Evolutionary conservation across 2,329 filamentous ascomycete species (phyloP).

Genomic region (Grosmannia huntii): DNA sequence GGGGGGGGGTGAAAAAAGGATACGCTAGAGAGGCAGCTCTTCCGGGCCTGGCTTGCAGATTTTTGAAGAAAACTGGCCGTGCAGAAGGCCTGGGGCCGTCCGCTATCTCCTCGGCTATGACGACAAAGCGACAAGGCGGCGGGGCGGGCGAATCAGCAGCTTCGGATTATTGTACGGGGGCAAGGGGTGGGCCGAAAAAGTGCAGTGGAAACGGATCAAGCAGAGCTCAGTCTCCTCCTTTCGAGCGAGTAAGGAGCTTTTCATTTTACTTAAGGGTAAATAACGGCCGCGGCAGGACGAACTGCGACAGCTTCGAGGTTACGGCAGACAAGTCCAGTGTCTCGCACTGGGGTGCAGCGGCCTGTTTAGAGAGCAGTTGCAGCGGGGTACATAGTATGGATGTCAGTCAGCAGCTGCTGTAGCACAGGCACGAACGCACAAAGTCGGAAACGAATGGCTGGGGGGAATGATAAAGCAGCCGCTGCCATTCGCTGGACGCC

Average conservation of each 20-base stretch:
- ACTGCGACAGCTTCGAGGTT: neutral
- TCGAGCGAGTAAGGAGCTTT: neutral
- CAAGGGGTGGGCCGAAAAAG: constrained; percentile 1
- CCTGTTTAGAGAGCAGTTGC: neutral
- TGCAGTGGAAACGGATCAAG: neutral
- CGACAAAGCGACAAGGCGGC: constrained; percentile 13
- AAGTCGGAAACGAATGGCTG: neutral
- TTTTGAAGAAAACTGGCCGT: neutral
- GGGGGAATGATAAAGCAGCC: constrained; percentile 6
- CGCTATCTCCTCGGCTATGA: constrained; percentile 17
- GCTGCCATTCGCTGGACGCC: constrained; percentile 6
- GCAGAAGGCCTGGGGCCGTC: constrained; percentile 2
- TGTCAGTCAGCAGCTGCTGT: neutral
- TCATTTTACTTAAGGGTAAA: no score
- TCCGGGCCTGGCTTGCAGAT: constrained; percentile 13
- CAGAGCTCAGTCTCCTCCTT: neutral
- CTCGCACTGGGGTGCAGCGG: neutral
- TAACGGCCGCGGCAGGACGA: neutral
- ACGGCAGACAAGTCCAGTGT: neutral
- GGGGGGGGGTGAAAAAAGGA: constrained; percentile 22
- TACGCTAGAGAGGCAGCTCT: constrained; percentile 10
- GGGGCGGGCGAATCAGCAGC: constrained; percentile 15
- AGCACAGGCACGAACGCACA: neutral
- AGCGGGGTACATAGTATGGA: neutral
- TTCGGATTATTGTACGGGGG: constrained; percentile 14